Base-by-base conservation (phyloP, 441 rosid genomes). In the Aleurites moluccanus region DNA sequence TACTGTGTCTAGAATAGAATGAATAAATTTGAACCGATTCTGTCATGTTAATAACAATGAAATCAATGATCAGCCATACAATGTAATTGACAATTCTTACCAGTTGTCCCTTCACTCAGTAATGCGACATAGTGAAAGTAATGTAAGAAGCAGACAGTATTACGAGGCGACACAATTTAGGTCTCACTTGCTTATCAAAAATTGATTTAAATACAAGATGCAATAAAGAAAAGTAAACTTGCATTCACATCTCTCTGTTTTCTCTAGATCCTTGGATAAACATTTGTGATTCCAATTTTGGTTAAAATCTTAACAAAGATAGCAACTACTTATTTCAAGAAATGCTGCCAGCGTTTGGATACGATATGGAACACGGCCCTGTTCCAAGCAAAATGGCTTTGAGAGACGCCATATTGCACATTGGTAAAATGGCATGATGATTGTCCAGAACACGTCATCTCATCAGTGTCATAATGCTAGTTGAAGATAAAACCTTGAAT, bases 161-260 rank as follows among this genome's bases (percentile, higher is more conserved):
- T 70, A 1, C 40, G n/a, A 16, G 57, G 21, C 10, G 11, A 4
- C 16, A 20, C 38, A 57, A 18, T 44, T 23, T 53, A 14, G 30
- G 28, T 27, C 28, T 27, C 28, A 27, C 28, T 21, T 56, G 55
- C 42, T 74, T 56, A 65, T 18, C 8, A 65, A 30, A 65, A 56
- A 9, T 56, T 25, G 30, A 53, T 74, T 30, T 30, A 73, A 40
- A 27, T 18, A 2, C 15, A 49, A 59, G 56, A 27, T 16, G 33
- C 40, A 35, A 60, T 23, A 25, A 38, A 59, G 20, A 75, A 73
- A 63, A 27, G 44, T 42, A 35, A 64, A 42, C 66, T 61, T 49
- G 18, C 73, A 75, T 49, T 40, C 28, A 33, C 45, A n/a, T 60
- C 52, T 49, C 21, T 40, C 49, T 28, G 14, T 10, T 27, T 53